phyloP scores from a whole-genome alignment of 441 rosid species.

The Biscutella laevigata region DNA sequence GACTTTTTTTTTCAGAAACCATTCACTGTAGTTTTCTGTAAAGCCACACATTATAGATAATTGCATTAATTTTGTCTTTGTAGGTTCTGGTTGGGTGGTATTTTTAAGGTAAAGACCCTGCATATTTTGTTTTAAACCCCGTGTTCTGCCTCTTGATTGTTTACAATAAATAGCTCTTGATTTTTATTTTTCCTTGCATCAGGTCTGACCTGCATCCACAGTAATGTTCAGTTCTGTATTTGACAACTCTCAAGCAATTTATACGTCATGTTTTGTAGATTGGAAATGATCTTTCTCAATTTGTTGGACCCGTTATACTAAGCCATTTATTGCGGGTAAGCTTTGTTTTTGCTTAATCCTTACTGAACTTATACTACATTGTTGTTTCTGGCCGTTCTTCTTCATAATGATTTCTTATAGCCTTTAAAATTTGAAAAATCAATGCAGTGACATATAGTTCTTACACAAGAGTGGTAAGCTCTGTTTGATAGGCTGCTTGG shows the following conservation, averaged over 20 bases:
- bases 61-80: conserved; percentile 1
- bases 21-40: conserved; percentile 4
- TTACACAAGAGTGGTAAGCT: not conserved
- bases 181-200: not conserved
- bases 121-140: not conserved
- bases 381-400: not conserved
- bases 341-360: not conserved
- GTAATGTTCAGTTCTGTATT: conserved; percentile 16
- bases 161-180: conserved; percentile 1
- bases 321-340: conserved; percentile 71
- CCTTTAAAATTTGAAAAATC: not conserved
- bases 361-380: not conserved
- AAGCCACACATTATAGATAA: not conserved
- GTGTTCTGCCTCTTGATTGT: not conserved
- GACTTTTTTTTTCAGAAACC: not conserved
- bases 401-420: not conserved
- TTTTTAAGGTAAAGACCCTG: conserved; percentile 59
- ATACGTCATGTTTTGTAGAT: conserved; percentile 50
- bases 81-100: conserved; percentile 90
- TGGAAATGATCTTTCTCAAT: conserved; percentile 78
- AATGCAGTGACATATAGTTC: not conserved
- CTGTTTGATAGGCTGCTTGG: not conserved
- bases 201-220: conserved; percentile 6
- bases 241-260: conserved; percentile 18
- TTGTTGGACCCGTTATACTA: conserved; percentile 79